These are phyloP conservation scores for Sporobolomyces phaffii DNA, from an alignment of 768 basidiomycete species.

Conservation along the genomic window DNA sequence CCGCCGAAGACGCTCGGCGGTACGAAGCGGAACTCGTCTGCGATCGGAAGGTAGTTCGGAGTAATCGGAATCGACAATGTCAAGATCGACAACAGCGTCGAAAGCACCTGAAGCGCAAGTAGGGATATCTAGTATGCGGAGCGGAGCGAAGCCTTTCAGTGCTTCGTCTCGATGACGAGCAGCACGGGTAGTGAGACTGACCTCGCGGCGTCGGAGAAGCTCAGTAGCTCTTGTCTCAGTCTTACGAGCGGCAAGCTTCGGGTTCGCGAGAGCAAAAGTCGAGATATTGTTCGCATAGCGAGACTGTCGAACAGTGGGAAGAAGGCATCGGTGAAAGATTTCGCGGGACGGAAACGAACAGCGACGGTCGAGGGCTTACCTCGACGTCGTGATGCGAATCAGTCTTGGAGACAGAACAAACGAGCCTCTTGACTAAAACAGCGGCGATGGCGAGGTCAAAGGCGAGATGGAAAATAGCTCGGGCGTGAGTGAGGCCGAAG, in stretches of 20 bases:
- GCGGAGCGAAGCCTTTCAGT: not conserved
- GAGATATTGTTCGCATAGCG: too few relatives aligned
- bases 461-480: constrained; percentile 9
- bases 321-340: too few relatives aligned
- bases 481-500: not conserved
- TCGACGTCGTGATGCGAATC: too few relatives aligned
- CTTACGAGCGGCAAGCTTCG: too few relatives aligned
- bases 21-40: not conserved
- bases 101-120: not conserved
- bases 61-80: constrained; percentile 2
- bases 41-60: not conserved
- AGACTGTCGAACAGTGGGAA: not conserved
- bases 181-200: not conserved
- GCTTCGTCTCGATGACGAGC: not conserved
- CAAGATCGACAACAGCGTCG: constrained; percentile 12
- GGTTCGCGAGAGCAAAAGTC: too few relatives aligned
- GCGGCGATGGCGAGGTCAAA: not conserved
- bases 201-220: not conserved
- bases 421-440: not conserved
- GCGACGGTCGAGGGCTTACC: not conserved
- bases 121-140: not conserved
- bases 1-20: constrained; percentile 16
- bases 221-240: too few relatives aligned
- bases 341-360: not conserved
- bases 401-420: not conserved